Conservation (phyloP, 306 rosid species). For the Cicer yamashitae region DNA sequence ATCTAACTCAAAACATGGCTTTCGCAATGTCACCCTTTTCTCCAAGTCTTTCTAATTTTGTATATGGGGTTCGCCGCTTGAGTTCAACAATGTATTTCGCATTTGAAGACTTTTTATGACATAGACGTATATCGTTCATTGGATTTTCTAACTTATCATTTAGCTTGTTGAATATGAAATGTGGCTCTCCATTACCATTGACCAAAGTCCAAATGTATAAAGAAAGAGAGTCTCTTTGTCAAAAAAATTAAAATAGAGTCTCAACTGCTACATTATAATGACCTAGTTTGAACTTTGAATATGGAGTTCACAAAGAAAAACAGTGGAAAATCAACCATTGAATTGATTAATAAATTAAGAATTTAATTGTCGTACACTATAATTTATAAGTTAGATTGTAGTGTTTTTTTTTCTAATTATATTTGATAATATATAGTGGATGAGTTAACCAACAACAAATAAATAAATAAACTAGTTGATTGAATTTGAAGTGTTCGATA, state of each 20-base stretch:
- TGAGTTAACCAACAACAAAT: too few species aligned
- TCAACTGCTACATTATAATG: neutral
- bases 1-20: slow-evolving; percentile 38
- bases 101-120: neutral
- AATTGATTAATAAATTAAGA: too few species aligned
- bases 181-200: neutral
- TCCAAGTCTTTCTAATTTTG: slow-evolving; percentile 5
- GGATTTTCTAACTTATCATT: slow-evolving; percentile 22
- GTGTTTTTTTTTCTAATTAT: too few species aligned
- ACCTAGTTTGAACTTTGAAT: neutral
- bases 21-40: neutral
- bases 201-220: neutral
- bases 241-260: neutral
- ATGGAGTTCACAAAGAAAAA: too few species aligned
- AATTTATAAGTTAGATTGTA: too few species aligned
- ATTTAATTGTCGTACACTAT: too few species aligned
- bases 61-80: slow-evolving; percentile 33
- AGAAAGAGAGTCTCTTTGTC: neutral
- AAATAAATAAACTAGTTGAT: too few species aligned
- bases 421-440: too few species aligned
- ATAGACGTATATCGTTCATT: slow-evolving; percentile 5
- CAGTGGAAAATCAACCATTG: too few species aligned
- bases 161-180: slow-evolving; percentile 16
- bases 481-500: too few species aligned
- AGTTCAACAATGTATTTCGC: slow-evolving; percentile 11